Evolutionary conservation across 768 basidiomycete genomes (phyloP).

Genomic region (Fibroporia radiculosa): DNA sequence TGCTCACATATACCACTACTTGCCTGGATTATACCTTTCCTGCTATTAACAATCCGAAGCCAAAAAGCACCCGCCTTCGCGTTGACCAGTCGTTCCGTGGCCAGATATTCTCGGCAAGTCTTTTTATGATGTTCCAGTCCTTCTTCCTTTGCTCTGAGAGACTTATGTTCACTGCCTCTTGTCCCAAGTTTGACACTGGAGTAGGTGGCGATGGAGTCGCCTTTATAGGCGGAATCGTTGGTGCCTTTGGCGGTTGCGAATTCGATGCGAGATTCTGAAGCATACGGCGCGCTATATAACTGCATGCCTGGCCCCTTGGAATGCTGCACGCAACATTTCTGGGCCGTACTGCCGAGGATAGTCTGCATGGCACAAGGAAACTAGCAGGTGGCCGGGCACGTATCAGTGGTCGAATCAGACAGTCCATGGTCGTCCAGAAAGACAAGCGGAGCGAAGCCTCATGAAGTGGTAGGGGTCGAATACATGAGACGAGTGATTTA

Average conservation of each 20-base stretch:
- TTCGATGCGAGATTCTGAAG: background rate
- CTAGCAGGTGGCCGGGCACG: background rate
- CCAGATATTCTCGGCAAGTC: conserved; percentile 88
- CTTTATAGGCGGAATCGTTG: too few relatives aligned
- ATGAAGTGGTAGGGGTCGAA: too few relatives aligned
- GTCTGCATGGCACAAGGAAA: background rate
- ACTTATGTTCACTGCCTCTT: background rate
- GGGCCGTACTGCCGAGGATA: background rate
- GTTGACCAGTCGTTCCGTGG: conserved; percentile 80
- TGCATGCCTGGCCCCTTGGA: background rate
- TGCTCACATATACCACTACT: background rate
- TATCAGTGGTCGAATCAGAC: too few relatives aligned
- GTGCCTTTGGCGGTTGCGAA: background rate
- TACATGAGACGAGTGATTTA: too few relatives aligned
- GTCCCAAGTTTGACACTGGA: background rate
- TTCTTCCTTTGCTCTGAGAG: conserved; percentile 49
- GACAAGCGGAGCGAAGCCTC: too few relatives aligned
- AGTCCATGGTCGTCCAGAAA: too few relatives aligned
- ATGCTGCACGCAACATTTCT: too few relatives aligned
- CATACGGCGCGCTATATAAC: background rate
- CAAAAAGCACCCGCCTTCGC: conserved; percentile 73
- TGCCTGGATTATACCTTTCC: conserved; percentile 64
- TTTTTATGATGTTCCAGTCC: conserved; percentile 84
- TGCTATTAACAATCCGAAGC: conserved; percentile 68
- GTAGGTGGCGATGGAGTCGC: background rate